These are phyloP conservation scores for Thraustochytrium striatum DNA, from an alignment of 352 stramenopile genomes.

Conservation along the genomic window DNA sequence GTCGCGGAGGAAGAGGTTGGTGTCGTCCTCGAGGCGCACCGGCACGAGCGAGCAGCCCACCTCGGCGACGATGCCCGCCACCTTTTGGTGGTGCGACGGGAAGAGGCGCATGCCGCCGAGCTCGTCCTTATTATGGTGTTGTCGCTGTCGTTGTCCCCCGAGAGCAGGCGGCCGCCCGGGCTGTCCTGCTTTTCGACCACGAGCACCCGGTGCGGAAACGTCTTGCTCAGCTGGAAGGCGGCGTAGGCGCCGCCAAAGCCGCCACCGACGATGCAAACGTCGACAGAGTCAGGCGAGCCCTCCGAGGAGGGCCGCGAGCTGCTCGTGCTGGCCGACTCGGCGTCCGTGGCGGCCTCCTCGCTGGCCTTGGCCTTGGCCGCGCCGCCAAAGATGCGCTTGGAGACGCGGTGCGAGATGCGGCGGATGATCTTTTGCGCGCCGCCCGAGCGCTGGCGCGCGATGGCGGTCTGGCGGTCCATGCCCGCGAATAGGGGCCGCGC, in stretches of 20 bases:
- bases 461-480: neutral
- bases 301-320: no score
- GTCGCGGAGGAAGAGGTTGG: conserved; percentile 17
- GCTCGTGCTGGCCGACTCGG: no score
- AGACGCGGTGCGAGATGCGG: neutral
- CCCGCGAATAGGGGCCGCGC: neutral
- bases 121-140: conserved; percentile 44
- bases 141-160: neutral
- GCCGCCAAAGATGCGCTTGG: neutral
- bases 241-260: neutral
- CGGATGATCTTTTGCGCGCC: neutral
- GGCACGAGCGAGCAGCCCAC: conserved; percentile 14
- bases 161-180: neutral
- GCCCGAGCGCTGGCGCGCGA: neutral
- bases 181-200: neutral
- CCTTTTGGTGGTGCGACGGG: neutral
- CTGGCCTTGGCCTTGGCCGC: no score
- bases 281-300: neutral
- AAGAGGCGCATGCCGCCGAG: conserved; percentile 40
- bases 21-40: conserved; percentile 1
- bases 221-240: neutral
- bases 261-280: neutral
- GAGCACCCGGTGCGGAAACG: neutral
- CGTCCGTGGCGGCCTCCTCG: no score
- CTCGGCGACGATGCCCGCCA: neutral